These are phyloP conservation scores for Canna indica DNA, from an alignment of 176 grass and related monocot genomes.

Conservation along the genomic window DNA sequence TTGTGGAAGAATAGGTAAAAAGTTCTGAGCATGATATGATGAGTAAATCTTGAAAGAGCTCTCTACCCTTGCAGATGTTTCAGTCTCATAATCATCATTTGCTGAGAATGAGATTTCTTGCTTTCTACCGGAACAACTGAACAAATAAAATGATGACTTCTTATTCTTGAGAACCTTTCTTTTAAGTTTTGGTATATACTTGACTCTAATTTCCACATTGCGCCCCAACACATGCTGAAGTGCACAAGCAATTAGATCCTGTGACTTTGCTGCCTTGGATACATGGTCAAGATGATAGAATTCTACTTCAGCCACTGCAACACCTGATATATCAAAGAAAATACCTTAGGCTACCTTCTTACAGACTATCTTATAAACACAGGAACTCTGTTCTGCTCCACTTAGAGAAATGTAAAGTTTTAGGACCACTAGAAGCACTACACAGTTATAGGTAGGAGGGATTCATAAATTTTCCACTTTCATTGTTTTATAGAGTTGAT, in stretches of 20 bases:
- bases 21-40: constrained; percentile 40
- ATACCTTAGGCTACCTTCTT: not conserved
- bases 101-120: constrained; percentile 75
- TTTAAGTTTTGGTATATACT: constrained; percentile 35
- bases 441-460: too few relatives aligned
- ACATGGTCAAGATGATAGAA: constrained; percentile 75
- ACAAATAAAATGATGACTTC: constrained; percentile 70
- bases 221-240: constrained; percentile 73
- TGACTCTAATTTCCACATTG: constrained; percentile 79
- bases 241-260: constrained; percentile 49
- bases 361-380: too few relatives aligned
- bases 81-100: constrained; percentile 41
- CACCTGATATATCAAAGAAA: constrained; percentile 45
- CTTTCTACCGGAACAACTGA: constrained; percentile 86
- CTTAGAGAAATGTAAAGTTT: too few relatives aligned
- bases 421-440: too few relatives aligned
- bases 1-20: constrained; percentile 27
- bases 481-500: too few relatives aligned
- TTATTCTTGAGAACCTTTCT: constrained; percentile 56
- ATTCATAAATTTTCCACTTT: too few relatives aligned
- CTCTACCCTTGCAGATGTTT: constrained; percentile 34
- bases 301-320: constrained; percentile 84
- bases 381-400: too few relatives aligned
- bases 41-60: constrained; percentile 54
- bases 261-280: constrained; percentile 74